A percentile compares a stretch with the other conserved stretches of the same genome.
These are phyloP conservation scores for Ustilago xerochloae DNA, from an alignment of 1,284 basidiomycete genomes.

Conservation along the genomic window DNA sequence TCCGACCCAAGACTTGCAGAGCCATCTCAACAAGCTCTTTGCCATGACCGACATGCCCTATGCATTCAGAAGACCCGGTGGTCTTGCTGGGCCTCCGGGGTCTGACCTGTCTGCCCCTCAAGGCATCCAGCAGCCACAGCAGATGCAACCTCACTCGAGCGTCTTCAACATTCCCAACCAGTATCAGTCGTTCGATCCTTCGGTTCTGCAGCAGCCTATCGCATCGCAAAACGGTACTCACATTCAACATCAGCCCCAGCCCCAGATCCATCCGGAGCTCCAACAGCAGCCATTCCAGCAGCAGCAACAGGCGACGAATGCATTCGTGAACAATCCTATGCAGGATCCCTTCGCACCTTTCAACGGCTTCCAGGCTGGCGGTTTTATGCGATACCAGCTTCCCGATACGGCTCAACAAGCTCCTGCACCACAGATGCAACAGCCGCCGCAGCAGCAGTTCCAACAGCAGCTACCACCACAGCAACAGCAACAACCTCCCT, in stretches of 20 bases:
- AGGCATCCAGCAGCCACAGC: slow-evolving; percentile 7
- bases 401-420: slow-evolving; percentile 7
- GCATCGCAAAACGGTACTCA: slow-evolving; percentile 3
- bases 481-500: slow-evolving; percentile 5
- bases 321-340: slow-evolving; percentile 10
- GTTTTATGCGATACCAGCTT: slow-evolving; percentile 28
- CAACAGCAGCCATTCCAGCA: neutral
- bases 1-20: slow-evolving; percentile 46
- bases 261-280: slow-evolving; percentile 7
- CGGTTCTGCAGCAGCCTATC: slow-evolving; percentile 25
- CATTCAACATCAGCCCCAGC: slow-evolving; percentile 2
- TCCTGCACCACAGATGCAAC: slow-evolving; percentile 16
- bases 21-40: slow-evolving; percentile 58
- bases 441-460: slow-evolving; percentile 2
- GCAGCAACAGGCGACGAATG: neutral
- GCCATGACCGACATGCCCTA: slow-evolving; percentile 56
- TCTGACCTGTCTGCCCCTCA: slow-evolving; percentile 8
- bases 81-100: slow-evolving; percentile 31
- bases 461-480: slow-evolving; percentile 2
- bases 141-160: slow-evolving; percentile 27
- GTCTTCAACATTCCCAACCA: slow-evolving; percentile 30
- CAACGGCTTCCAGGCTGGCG: slow-evolving; percentile 18
- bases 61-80: slow-evolving; percentile 52
- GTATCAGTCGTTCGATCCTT: slow-evolving; percentile 29
- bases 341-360: slow-evolving; percentile 25